phyloP scores from a whole-genome alignment of 1,284 basidiomycete species.

The Rhodotorula mucilaginosa region DNA sequence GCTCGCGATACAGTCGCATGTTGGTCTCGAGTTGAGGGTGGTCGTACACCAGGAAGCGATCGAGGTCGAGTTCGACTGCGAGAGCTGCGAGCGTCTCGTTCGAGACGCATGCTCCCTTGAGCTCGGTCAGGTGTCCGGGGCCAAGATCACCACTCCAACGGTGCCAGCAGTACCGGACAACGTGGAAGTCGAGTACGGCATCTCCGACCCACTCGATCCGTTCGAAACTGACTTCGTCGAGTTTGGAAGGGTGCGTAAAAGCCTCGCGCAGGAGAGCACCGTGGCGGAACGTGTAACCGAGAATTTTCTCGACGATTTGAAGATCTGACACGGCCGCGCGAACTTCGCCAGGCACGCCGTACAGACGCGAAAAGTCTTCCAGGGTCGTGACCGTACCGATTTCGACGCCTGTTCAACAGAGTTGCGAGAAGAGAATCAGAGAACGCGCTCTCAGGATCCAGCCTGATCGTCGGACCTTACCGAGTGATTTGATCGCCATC shows the following conservation, averaged over 20 bases:
- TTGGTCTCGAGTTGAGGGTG: constrained; percentile 56
- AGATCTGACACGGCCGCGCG: neutral
- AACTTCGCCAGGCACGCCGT: neutral
- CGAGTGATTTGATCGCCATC: constrained; percentile 59
- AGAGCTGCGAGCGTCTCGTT: constrained; percentile 13
- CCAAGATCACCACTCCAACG: constrained; percentile 59
- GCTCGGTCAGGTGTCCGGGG: constrained; percentile 67
- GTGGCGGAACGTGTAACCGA: constrained; percentile 61
- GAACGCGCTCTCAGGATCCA: neutral
- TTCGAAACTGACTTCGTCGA: constrained; percentile 60
- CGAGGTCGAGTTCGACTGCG: constrained; percentile 53
- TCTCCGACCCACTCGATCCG: constrained; percentile 70
- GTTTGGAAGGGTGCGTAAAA: constrained; percentile 64
- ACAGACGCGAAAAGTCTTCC: constrained; percentile 49
- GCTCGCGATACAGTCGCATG: constrained; percentile 59
- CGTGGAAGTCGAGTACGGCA: constrained; percentile 56
- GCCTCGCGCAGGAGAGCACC: constrained; percentile 67
- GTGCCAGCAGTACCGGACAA: constrained; percentile 66
- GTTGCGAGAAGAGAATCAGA: constrained; percentile 29
- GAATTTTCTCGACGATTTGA: constrained; percentile 57
- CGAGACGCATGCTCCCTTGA: constrained; percentile 57
- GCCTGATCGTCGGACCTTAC: neutral
- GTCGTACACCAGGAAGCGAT: constrained; percentile 61
- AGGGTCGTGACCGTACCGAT: constrained; percentile 53
- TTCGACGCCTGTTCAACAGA: constrained; percentile 3